Conservation (phyloP, 306 rosid species). For the Albizia julibrissin region DNA sequence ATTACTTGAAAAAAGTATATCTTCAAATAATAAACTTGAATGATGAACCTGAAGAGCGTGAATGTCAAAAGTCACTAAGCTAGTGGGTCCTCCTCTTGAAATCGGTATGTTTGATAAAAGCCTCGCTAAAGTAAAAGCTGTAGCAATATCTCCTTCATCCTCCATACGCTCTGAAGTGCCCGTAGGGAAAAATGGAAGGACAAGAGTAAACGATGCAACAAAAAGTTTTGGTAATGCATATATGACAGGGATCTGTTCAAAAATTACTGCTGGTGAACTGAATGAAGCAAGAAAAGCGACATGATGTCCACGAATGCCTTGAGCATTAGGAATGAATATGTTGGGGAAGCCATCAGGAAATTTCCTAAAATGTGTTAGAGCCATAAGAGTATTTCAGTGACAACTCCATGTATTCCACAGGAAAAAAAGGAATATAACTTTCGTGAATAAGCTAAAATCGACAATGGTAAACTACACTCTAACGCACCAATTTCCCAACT, state of each 20-base stretch:
- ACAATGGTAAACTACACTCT: background rate
- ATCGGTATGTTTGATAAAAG: conserved; percentile 87
- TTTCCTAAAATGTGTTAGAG: conserved; percentile 63
- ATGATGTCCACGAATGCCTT: conserved; percentile 86
- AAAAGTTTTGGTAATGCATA: conserved; percentile 94
- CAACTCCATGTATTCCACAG: background rate
- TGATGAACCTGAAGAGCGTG: conserved; percentile 90
- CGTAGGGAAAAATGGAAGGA: conserved; percentile 95
- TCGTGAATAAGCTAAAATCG: background rate
- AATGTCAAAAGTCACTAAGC: conserved; percentile 91
- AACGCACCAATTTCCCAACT: background rate
- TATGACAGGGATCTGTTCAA: conserved; percentile 95
- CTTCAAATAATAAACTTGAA: conserved; percentile 24
- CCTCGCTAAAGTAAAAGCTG: conserved; percentile 96
- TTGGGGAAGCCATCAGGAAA: conserved; percentile 97
- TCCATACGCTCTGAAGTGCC: conserved; percentile 98
- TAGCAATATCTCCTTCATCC: conserved; percentile 98
- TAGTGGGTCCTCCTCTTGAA: conserved; percentile 98
- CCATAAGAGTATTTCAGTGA: conserved; percentile 40
- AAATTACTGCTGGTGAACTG: conserved; percentile 87
- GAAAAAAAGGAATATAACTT: background rate
- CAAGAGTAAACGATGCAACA: conserved; percentile 84
- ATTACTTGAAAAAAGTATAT: conserved; percentile 31
- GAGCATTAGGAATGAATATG: conserved; percentile 97
- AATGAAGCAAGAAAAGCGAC: conserved; percentile 97